phyloP scores from a whole-genome alignment of 495 filamentous ascomycete species.

The Aspergillus funiculosus region DNA sequence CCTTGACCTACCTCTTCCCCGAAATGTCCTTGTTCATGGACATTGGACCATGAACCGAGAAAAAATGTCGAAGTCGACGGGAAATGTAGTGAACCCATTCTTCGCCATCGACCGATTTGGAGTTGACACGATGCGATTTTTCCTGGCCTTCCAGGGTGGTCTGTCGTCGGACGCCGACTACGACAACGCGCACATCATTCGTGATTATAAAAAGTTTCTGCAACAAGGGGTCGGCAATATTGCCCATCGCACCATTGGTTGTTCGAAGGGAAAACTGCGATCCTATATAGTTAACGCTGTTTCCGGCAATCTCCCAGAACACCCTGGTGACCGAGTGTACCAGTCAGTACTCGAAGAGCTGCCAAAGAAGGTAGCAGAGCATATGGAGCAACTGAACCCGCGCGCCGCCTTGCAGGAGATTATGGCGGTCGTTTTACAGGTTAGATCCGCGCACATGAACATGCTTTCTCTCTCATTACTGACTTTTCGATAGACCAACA shows the following conservation, averaged over 20 bases:
- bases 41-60: slow-evolving; percentile 87
- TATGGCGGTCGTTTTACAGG: slow-evolving; percentile 55
- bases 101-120: slow-evolving; percentile 87
- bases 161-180: slow-evolving; percentile 76
- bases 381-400: slow-evolving; percentile 63
- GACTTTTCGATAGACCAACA: slow-evolving; percentile 54
- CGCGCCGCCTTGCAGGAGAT: slow-evolving; percentile 59
- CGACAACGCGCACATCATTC: slow-evolving; percentile 66
- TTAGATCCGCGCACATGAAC: too few species aligned
- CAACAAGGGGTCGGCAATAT: slow-evolving; percentile 75
- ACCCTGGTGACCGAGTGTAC: slow-evolving; percentile 27
- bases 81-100: slow-evolving; percentile 93
- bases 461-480: too few species aligned
- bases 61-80: slow-evolving; percentile 95
- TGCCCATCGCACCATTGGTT: slow-evolving; percentile 58
- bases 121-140: slow-evolving; percentile 81
- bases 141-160: slow-evolving; percentile 70
- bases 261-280: slow-evolving; percentile 60
- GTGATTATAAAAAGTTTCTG: slow-evolving; percentile 71
- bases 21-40: slow-evolving; percentile 76
- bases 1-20: slow-evolving; percentile 74
- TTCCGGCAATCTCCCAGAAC: slow-evolving; percentile 25
- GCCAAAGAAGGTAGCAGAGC: slow-evolving; percentile 36
- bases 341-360: slow-evolving; percentile 32
- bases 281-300: slow-evolving; percentile 45